These are phyloP conservation scores for Immersiporthe knoxdaviesiana DNA, from an alignment of 2,329 filamentous ascomycete genomes.

Conservation along the genomic window DNA sequence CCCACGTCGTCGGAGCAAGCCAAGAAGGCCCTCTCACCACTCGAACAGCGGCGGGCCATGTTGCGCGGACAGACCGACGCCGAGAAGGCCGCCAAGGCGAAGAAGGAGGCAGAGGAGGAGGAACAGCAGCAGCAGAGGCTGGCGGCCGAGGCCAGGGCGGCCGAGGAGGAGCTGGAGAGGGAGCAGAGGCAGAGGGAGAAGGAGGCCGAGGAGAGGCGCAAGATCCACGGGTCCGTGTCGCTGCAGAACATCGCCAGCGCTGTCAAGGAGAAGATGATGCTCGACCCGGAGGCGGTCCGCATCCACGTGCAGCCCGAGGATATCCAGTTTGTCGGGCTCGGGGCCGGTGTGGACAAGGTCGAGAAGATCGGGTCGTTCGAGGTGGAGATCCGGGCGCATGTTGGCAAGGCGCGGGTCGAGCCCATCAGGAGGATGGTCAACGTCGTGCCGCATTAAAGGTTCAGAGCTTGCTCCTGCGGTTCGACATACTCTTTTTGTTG, in stretches of 20 bases:
- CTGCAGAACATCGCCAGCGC: constrained; percentile 41
- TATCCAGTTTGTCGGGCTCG: constrained; percentile 41
- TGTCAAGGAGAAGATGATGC: constrained; percentile 42
- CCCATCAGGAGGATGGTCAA: constrained; percentile 41
- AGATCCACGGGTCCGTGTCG: constrained; percentile 51
- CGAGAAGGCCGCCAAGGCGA: constrained; percentile 16
- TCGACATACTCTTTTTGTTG: not conserved
- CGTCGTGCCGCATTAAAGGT: constrained; percentile 39
- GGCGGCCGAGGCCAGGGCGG: constrained; percentile 1
- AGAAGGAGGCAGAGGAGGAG: constrained; percentile 9
- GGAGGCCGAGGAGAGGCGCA: constrained; percentile 25
- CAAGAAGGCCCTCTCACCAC: constrained; percentile 33
- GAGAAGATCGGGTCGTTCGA: constrained; percentile 47
- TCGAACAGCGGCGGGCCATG: constrained; percentile 20
- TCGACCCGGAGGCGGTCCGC: constrained; percentile 39
- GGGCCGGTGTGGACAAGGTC: constrained; percentile 42
- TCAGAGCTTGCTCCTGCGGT: not conserved
- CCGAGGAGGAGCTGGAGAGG: constrained; percentile 21
- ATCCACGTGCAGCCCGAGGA: constrained; percentile 42
- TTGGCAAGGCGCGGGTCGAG: constrained; percentile 34
- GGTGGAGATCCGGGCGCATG: constrained; percentile 40
- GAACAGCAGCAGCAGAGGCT: constrained; percentile 5
- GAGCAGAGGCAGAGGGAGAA: constrained; percentile 21
- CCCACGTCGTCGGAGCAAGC: constrained; percentile 30
- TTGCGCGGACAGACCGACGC: constrained; percentile 22